phyloP scores from a whole-genome alignment of 176 grass and related monocot species.

The Lolium rigidum region DNA sequence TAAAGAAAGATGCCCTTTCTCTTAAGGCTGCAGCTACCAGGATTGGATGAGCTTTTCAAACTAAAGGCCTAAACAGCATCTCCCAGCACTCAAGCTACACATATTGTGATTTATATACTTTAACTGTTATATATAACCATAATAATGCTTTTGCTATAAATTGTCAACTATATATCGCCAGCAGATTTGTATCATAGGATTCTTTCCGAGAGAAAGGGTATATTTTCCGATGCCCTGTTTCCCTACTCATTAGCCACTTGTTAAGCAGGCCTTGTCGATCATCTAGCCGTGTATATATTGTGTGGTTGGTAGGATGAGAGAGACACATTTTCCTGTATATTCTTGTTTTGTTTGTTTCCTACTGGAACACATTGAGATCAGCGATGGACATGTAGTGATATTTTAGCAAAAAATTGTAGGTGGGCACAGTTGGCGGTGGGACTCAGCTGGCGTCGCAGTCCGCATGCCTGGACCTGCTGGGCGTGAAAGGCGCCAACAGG shows the following conservation, averaged over 20 bases:
- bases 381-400: conserved; percentile 9
- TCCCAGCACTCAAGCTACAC: not conserved
- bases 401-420: conserved; percentile 55
- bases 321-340: not conserved
- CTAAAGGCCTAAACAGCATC: not conserved
- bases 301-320: not conserved
- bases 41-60: not conserved
- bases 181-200: conserved; percentile 9
- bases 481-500: conserved; percentile 75
- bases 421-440: conserved; percentile 92
- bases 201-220: not conserved
- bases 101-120: not conserved
- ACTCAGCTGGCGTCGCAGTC: conserved; percentile 88
- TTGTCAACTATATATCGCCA: not conserved
- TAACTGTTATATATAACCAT: not conserved
- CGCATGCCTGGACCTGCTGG: conserved; percentile 85
- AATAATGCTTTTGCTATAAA: conserved; percentile 4
- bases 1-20: not conserved
- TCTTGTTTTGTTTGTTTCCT: not conserved
- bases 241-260: not conserved
- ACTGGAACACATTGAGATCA: not conserved
- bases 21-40: not conserved
- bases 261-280: conserved; percentile 19
- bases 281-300: not conserved
- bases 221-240: conserved; percentile 29